Base-by-base conservation (phyloP, 257 asterid genomes). In the Scutellaria baicalensis region DNA sequence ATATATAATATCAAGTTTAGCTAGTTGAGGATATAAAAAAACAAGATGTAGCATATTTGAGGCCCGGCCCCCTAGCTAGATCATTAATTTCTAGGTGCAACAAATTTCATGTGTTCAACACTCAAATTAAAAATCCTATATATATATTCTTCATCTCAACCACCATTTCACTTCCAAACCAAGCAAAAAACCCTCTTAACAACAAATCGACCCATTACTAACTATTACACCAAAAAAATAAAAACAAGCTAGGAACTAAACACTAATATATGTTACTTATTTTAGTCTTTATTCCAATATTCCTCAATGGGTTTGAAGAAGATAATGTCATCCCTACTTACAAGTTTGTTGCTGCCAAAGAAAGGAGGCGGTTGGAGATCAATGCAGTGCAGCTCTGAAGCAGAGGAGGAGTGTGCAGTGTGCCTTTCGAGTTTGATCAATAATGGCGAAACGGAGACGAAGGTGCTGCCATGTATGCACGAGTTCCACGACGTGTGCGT, bases 401-500 rank as follows among this genome's bases (percentile, higher is more conserved):
- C 17, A 21, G 50, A 2, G 59, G 70, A 68, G 1, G 77, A 79
- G 68, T 82, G 88, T 10, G 80, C 81, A 1, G 85, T 80, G 17
- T 83, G 88, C 75, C 69, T 83, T 68, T 80, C 78, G 55, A 70
- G 70, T 65, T 14, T 83, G 77, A 50, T 27, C 33, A 27, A 27
- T 6, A 13, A 13, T 6, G 80, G 78, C 12, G 75, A 66, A 27
- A 16, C 9, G 20, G 78, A 44, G 58, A 73, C 69, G 6, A 39
- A 54, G 58, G 78, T 73, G 59, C 80, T 78, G 72, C 85, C 83
- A 0, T 83, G 88, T 14, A 57, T 6, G 77, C 88, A 83, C 39
- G 88, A 80, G 77, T 83, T 80, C 43, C 88, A 83, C 43, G 49
- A n/a, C 9, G 70, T 6, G 1, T 83, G 85, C 49, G 52, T 83